These are phyloP conservation scores for Trypanosoma theileri DNA, from an alignment of 208 protist genomes.

Conservation along the genomic window DNA sequence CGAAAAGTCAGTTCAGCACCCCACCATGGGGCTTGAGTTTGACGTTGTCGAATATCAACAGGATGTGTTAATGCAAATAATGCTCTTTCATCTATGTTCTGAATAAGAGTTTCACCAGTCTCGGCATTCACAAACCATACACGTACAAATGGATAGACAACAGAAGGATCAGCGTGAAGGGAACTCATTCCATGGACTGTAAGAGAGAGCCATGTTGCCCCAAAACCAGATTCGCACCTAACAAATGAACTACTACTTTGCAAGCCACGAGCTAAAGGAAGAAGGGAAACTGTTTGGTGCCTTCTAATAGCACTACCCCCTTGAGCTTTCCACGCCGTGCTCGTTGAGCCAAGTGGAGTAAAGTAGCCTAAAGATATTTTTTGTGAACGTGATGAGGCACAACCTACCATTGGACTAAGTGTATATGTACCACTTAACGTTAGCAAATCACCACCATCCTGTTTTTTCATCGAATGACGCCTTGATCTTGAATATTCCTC, in stretches of 20 bases:
- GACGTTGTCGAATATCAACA: slow-evolving; percentile 66
- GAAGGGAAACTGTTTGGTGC: no score
- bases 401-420: background rate
- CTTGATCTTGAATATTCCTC: background rate
- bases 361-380: background rate
- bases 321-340: background rate
- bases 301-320: background rate
- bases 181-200: slow-evolving; percentile 70
- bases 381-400: background rate
- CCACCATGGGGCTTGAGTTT: slow-evolving; percentile 70
- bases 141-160: slow-evolving; percentile 82
- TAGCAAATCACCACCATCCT: background rate
- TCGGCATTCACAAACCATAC: slow-evolving; percentile 72
- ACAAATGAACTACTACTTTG: no score
- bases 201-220: slow-evolving; percentile 32
- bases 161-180: slow-evolving; percentile 60
- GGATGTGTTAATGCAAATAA: slow-evolving; percentile 70
- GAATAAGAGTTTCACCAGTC: slow-evolving; percentile 54
- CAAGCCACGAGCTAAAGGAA: no score
- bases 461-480: background rate
- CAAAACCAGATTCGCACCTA: background rate
- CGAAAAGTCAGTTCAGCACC: slow-evolving; percentile 55
- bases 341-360: background rate
- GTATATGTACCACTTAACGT: background rate
- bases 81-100: slow-evolving; percentile 1